Base-by-base conservation (phyloP, 441 rosid genomes). In the Corymbia calophylla region DNA sequence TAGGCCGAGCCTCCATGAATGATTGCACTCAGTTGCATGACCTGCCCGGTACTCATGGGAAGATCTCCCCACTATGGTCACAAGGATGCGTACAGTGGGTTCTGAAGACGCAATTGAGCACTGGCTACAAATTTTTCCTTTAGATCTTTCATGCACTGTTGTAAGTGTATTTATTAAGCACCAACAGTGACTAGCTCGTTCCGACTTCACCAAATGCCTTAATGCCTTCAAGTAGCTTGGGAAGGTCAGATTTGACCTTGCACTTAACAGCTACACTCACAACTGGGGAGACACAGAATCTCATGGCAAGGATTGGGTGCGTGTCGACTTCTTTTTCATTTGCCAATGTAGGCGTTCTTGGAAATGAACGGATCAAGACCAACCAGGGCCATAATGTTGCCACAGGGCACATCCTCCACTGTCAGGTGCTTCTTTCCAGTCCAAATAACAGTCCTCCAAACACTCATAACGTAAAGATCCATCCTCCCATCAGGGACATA, bases 371-470 rank as follows among this genome's bases (percentile, higher is more conserved):
- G 95, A 90, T 95, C 95, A 87, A 92, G 56, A 80, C 95, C 95
- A 58, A 95, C 95, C 94, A 95, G 5, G 25, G 95, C 96, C 87
- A 95, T 95, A 23, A 95, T 94, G 89, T 95, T 95, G 86, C 96
- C 95, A 86, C 95, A 94, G 15, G 95, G 96, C 27, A 94, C 96
- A 90, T 94, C 95, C 92, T 94, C 96, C 8, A 94, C 95, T 0
- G 95, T 94, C 88, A 92, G 95, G 91, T 94, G 96, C 88, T 6
- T 94, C 95, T 94, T 94, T 17, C 96, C 95, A 93, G 93, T 94
- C 96, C 96, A 94, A 82, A 94, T 94, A 66, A 94, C 96, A 85
- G 95, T 94, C 89, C 96, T 93, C 88, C 93, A 94, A 25, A 94
- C 94, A 49, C 93, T 93, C 95, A 92, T 95, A 6, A 90, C 89